Conservation (phyloP, 148 eudicot genomes). For the Camellia sinensis region DNA sequence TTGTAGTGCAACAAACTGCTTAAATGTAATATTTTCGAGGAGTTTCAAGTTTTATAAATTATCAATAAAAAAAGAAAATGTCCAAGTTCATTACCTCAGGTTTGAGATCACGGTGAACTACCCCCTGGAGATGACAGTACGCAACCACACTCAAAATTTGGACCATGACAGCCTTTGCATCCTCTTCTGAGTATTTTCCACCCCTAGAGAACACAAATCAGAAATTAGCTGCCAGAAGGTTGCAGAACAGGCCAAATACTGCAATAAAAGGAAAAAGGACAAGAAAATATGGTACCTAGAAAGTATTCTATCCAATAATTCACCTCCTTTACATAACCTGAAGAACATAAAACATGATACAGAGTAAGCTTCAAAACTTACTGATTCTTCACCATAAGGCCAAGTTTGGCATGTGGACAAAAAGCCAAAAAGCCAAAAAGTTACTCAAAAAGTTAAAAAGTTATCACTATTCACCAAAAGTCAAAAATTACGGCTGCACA, state of each 20-base stretch:
- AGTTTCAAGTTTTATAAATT: background rate
- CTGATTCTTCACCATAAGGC: background rate
- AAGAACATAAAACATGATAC: constrained; percentile 21
- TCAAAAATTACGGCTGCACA: too few relatives aligned
- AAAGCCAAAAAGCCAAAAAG: too few relatives aligned
- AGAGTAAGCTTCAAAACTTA: background rate
- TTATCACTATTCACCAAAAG: too few relatives aligned
- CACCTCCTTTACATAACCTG: constrained; percentile 95
- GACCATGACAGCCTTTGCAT: constrained; percentile 82
- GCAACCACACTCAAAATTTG: constrained; percentile 84
- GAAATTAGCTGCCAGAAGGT: background rate
- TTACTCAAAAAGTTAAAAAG: too few relatives aligned
- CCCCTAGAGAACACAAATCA: constrained; percentile 56
- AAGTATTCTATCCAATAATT: constrained; percentile 81
- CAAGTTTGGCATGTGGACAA: too few relatives aligned
- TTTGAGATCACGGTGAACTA: constrained; percentile 94
- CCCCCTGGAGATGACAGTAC: constrained; percentile 95
- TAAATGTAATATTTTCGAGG: background rate
- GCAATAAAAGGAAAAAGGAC: background rate
- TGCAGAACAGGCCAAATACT: constrained; percentile 9
- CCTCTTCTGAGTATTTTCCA: constrained; percentile 93
- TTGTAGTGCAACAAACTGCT: background rate
- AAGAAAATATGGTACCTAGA: constrained; percentile 43
- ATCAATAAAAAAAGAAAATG: background rate
- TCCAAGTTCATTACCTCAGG: constrained; percentile 63